These are phyloP conservation scores for Coleophoma crateriformis DNA, from an alignment of 2,329 filamentous ascomycete genomes.

Conservation along the genomic window DNA sequence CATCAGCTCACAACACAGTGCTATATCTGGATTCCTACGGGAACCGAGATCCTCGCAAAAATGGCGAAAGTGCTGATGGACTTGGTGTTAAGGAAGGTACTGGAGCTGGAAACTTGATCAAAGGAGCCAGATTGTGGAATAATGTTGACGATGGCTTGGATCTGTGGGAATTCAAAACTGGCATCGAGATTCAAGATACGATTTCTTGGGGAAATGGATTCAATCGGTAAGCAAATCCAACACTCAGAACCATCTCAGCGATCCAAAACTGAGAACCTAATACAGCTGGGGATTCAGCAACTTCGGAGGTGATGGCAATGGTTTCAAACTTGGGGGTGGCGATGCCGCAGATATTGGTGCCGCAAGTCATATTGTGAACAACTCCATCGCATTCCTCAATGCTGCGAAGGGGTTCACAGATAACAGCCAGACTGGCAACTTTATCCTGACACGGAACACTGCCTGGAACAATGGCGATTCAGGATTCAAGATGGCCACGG, in stretches of 20 bases:
- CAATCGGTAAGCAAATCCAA: slow-evolving; percentile 20
- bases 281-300: slow-evolving; percentile 33
- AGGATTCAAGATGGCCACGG: slow-evolving; percentile 32
- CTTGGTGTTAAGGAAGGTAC: slow-evolving; percentile 41
- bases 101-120: slow-evolving; percentile 38
- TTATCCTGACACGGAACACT: slow-evolving; percentile 36
- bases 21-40: slow-evolving; percentile 37
- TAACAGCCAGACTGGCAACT: slow-evolving; percentile 35
- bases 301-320: slow-evolving; percentile 41
- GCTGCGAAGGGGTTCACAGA: slow-evolving; percentile 40
- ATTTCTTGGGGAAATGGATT: slow-evolving; percentile 41
- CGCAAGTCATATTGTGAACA: slow-evolving; percentile 37
- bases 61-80: slow-evolving; percentile 44
- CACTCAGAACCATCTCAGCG: too few relatives aligned
- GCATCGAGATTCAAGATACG: slow-evolving; percentile 37
- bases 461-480: slow-evolving; percentile 39
- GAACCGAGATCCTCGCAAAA: slow-evolving; percentile 43
- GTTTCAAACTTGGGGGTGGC: slow-evolving; percentile 39
- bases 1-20: slow-evolving; percentile 31
- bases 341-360: slow-evolving; percentile 28
- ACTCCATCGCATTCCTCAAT: slow-evolving; percentile 39
- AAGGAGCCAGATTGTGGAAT: slow-evolving; percentile 40
- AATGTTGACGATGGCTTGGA: slow-evolving; percentile 46
- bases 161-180: slow-evolving; percentile 35
- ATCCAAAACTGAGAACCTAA: too few relatives aligned